Evolutionary conservation across 2,329 filamentous ascomycete species (phyloP).

Genomic region (Trichoderma pleuroti): DNA sequence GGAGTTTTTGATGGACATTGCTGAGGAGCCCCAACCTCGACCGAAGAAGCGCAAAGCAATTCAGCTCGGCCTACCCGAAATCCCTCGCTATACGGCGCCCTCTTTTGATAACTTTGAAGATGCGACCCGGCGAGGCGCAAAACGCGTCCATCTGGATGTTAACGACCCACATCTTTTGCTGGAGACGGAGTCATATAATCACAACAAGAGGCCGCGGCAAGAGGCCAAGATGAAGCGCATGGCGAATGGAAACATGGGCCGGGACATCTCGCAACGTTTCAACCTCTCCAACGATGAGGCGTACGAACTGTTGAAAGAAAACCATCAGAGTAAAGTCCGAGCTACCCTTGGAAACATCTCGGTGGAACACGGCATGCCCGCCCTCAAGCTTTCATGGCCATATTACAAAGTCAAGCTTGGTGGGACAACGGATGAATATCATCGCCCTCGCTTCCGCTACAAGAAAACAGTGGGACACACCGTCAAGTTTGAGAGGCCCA

Average conservation of each 20-base stretch:
- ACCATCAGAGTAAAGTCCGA: slow-evolving; percentile 92
- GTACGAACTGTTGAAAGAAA: slow-evolving; percentile 93
- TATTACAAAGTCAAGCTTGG: slow-evolving; percentile 89
- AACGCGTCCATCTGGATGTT: slow-evolving; percentile 77
- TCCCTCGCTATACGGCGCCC: slow-evolving; percentile 60
- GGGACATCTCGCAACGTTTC: slow-evolving; percentile 76
- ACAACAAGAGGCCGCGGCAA: slow-evolving; percentile 56
- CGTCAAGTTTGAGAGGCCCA: slow-evolving; percentile 69
- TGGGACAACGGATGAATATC: slow-evolving; percentile 73
- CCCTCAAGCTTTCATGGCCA: slow-evolving; percentile 86
- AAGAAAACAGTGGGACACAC: slow-evolving; percentile 62
- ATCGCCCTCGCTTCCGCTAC: slow-evolving; percentile 75
- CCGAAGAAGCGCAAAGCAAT: slow-evolving; percentile 66
- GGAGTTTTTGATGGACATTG: slow-evolving; percentile 53
- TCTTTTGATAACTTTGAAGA: slow-evolving; percentile 78
- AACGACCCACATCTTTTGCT: slow-evolving; percentile 85
- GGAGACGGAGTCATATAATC: slow-evolving; percentile 66
- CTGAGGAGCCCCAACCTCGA: slow-evolving; percentile 44
- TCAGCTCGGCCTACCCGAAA: slow-evolving; percentile 56
- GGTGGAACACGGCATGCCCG: slow-evolving; percentile 93
- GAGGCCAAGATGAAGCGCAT: slow-evolving; percentile 61
- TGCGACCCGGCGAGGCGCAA: slow-evolving; percentile 68
- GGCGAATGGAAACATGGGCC: slow-evolving; percentile 65
- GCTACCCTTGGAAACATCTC: slow-evolving; percentile 86
- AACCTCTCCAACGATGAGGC: slow-evolving; percentile 96